Percentiles rank a stretch among this genome's conserved stretches.
These are phyloP conservation scores for Rhodotorula paludigena DNA, from an alignment of 768 basidiomycete species.

Conservation along the genomic window DNA sequence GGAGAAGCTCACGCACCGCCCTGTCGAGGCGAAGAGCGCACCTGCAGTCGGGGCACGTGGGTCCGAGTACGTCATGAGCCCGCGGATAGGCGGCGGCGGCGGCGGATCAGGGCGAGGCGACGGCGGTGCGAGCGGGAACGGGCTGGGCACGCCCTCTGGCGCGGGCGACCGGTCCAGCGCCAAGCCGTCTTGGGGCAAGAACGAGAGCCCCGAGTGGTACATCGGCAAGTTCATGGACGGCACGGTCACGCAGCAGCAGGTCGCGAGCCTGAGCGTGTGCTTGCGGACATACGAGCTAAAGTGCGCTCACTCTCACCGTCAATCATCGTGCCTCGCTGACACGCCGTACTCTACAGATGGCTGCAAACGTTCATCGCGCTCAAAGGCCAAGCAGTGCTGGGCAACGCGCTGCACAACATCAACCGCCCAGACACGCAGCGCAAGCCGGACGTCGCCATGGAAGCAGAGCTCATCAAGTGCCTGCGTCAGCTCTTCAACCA, in stretches of 20 bases:
- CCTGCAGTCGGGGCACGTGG: constrained; percentile 16
- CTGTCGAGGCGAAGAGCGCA: constrained; percentile 29
- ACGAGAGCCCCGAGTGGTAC: constrained; percentile 81
- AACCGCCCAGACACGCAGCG: constrained; percentile 49
- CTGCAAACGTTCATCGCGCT: constrained; percentile 67
- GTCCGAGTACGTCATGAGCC: background rate
- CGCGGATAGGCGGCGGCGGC: background rate
- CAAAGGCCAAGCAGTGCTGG: constrained; percentile 78
- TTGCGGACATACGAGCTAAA: constrained; percentile 75
- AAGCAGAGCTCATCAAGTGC: constrained; percentile 85
- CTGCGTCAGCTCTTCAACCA: constrained; percentile 74
- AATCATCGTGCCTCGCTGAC: background rate
- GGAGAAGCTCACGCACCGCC: constrained; percentile 57
- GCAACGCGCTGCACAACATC: constrained; percentile 68
- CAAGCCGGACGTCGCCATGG: constrained; percentile 64
- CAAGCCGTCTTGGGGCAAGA: constrained; percentile 47
- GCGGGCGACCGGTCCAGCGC: background rate
- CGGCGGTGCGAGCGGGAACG: too few relatives aligned
- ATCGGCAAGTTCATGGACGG: constrained; percentile 83
- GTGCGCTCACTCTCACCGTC: constrained; percentile 50
- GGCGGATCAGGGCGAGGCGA: too few relatives aligned
- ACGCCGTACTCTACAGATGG: constrained; percentile 56
- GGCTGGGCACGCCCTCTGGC: background rate
- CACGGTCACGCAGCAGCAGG: constrained; percentile 75
- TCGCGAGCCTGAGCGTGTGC: constrained; percentile 63